Percentiles rank a stretch among this genome's conserved stretches.
Evolutionary conservation across 2,329 filamentous ascomycete genomes (phyloP).

Genomic region (Westerdykella sp.): DNA sequence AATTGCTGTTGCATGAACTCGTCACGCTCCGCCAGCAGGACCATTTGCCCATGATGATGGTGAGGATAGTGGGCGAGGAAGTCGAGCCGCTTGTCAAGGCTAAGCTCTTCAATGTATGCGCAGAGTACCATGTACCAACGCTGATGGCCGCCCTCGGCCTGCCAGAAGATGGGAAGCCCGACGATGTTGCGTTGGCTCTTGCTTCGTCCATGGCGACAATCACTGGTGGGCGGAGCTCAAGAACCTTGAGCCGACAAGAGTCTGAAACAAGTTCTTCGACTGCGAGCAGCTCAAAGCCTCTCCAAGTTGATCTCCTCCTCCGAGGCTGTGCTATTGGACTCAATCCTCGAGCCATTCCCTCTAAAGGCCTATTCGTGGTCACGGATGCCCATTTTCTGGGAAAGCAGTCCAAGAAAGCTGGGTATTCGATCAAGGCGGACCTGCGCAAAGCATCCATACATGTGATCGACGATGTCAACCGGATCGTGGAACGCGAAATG

Average conservation of each 20-base stretch:
- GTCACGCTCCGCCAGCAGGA: constrained; percentile 35
- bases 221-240: constrained; percentile 56
- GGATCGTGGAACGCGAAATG: constrained; percentile 29
- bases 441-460: constrained; percentile 77
- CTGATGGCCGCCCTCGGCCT: constrained; percentile 73
- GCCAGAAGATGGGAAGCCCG: constrained; percentile 52
- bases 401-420: constrained; percentile 57
- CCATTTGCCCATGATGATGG: constrained; percentile 66
- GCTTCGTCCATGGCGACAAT: constrained; percentile 74
- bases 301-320: constrained; percentile 67
- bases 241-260: constrained; percentile 28
- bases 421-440: constrained; percentile 58
- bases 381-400: constrained; percentile 70
- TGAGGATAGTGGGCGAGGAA: constrained; percentile 86
- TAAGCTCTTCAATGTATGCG: constrained; percentile 72
- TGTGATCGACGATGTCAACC: constrained; percentile 67
- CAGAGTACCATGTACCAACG: constrained; percentile 86
- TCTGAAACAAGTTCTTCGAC: constrained; percentile 21
- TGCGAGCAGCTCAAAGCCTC: constrained; percentile 26
- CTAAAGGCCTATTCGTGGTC: constrained; percentile 73
- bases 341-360: constrained; percentile 68
- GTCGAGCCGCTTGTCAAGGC: constrained; percentile 86
- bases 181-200: constrained; percentile 69
- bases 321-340: constrained; percentile 77
- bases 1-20: constrained; percentile 66